These are phyloP conservation scores for Talaromyces sp. DNA, from an alignment of 2,329 filamentous ascomycete genomes.

Conservation along the genomic window DNA sequence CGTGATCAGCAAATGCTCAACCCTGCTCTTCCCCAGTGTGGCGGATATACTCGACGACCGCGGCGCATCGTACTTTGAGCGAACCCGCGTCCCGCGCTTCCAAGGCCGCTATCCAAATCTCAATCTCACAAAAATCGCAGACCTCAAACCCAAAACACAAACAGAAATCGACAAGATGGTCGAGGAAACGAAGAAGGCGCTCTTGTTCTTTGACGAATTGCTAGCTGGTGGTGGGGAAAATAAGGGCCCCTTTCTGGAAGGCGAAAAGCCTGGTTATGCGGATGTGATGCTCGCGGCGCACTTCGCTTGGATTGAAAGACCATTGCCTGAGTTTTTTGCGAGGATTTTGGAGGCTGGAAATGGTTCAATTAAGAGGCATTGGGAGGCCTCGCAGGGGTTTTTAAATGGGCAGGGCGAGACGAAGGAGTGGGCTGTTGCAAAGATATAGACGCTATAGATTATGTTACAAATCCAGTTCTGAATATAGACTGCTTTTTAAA, in stretches of 20 bases:
- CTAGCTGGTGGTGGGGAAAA: constrained; percentile 29
- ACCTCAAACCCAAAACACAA: constrained; percentile 28
- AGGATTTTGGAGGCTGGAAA: constrained; percentile 26
- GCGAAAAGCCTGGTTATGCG: constrained; percentile 30
- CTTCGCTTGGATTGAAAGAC: constrained; percentile 28
- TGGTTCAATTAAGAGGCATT: constrained; percentile 29
- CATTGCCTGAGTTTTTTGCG: constrained; percentile 24
- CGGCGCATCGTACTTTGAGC: constrained; percentile 30
- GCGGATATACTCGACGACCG: constrained; percentile 27
- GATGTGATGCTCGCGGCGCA: constrained; percentile 28
- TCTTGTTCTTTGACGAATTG: constrained; percentile 25
- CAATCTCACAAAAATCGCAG: constrained; percentile 27
- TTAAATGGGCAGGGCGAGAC: constrained; percentile 33
- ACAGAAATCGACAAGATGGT: constrained; percentile 22
- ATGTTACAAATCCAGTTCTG: background rate
- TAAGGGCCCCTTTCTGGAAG: constrained; percentile 35
- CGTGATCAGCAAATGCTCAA: background rate
- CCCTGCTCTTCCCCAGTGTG: constrained; percentile 26
- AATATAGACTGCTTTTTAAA: background rate
- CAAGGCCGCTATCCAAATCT: constrained; percentile 17
- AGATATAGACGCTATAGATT: background rate
- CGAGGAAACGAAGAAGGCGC: constrained; percentile 23
- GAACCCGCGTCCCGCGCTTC: constrained; percentile 27
- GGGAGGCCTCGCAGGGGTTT: constrained; percentile 31
- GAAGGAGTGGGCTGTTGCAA: constrained; percentile 31